Evolutionary conservation across 2,329 filamentous ascomycete species (phyloP), one percentile per base, ranked within the genome.

Genomic region (Microascus cirrosus): DNA sequence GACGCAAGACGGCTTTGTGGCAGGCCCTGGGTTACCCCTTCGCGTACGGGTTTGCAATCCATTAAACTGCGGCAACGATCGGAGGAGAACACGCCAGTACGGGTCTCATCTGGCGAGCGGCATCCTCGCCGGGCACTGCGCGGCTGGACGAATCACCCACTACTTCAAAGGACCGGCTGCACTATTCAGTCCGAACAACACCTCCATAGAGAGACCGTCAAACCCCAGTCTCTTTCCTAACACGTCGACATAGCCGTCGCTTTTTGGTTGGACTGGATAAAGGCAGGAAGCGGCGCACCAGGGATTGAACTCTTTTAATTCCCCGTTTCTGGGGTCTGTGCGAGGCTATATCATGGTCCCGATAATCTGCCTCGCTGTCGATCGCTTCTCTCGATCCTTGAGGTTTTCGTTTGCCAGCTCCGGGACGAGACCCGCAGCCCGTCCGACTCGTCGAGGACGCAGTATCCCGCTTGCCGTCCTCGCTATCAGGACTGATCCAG

Each of bases 241-340:
- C 51, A 42, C 36, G 36, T 34, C 36, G 52, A 55, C 54, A 55
- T 55, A 56, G 50, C 42, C 42, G 55, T 25, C 28, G 18, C 32
- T 34, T 5, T 51, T 36, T 51, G 55, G 55, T 56, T 56, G 55
- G 39, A n/a, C 50, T 28, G 55, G 55, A 36, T 56, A 56, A 56
- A 56, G 32, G 55, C 25, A 20, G 42, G 13, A 39, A 32, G 28
- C 28, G 28, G 28, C 28, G 28, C 28, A 32, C 28, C 28, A 8
- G 20, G 18, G 45, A 28, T 25, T 39, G 45, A 20, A 55, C 22
- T 55, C 24, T 39, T 13, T 42, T 34, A n/a, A 53, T 18, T 18
- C 39, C 39, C 39, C 39, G 39, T 45, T n/a, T 8, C 18, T n/a
- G 39, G 39, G n/a, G 39, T n/a, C 39, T 50, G 45, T n/a, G 45